These are phyloP conservation scores for Takakia lepidozioides DNA, from an alignment of 225 moss, liverwort and hornwort genomes.

Conservation along the genomic window DNA sequence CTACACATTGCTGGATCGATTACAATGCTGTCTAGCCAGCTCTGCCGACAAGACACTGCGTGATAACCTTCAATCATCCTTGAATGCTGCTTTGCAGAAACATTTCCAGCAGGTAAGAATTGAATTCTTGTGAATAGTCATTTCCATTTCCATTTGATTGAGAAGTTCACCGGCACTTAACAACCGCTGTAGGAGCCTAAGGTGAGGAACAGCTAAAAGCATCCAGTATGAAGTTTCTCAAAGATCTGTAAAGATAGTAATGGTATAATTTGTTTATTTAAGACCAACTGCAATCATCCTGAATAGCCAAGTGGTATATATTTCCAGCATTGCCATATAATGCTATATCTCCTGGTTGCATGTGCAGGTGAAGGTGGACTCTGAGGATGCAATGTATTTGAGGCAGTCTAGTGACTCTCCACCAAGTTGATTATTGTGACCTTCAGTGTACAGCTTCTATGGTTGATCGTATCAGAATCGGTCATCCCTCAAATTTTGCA, in stretches of 20 bases:
- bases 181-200: not conserved
- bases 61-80: constrained; percentile 60
- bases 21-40: constrained; percentile 52
- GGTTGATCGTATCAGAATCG: too few species aligned
- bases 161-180: not conserved
- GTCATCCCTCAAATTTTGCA: too few species aligned
- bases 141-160: not conserved
- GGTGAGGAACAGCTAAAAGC: not conserved
- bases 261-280: not conserved
- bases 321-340: not conserved
- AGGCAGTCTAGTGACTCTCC: too few species aligned
- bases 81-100: constrained; percentile 68
- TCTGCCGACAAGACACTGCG: constrained; percentile 42
- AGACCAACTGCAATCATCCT: not conserved
- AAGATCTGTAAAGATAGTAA: not conserved
- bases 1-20: constrained; percentile 73
- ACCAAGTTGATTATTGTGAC: too few species aligned
- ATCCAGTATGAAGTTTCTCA: not conserved
- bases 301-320: not conserved
- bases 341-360: not conserved
- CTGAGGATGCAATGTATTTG: too few species aligned
- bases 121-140: not conserved
- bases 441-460: too few species aligned
- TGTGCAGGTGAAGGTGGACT: constrained; percentile 70
- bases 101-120: constrained; percentile 72